These are phyloP conservation scores for Achaetomium macrosporum DNA, from an alignment of 2,329 filamentous ascomycete species.

Conservation along the genomic window DNA sequence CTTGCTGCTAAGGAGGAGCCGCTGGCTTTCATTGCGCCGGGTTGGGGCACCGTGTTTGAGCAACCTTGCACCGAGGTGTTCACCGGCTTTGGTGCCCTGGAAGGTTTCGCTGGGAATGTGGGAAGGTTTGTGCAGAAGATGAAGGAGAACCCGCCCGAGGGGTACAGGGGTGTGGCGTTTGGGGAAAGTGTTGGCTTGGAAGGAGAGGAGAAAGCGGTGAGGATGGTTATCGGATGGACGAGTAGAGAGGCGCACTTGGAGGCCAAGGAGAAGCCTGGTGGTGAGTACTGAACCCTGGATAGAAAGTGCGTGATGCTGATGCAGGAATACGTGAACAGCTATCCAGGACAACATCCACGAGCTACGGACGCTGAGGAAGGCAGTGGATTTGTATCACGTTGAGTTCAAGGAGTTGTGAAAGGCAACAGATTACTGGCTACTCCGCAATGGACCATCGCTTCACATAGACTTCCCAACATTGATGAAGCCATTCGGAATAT, in stretches of 20 bases:
- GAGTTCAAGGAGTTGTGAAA: constrained; percentile 16
- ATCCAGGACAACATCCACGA: constrained; percentile 17
- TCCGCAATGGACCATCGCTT: too few relatives aligned
- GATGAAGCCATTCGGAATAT: too few relatives aligned
- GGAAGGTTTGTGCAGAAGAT: constrained; percentile 15
- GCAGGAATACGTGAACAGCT: background rate
- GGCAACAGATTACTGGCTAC: background rate
- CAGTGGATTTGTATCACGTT: constrained; percentile 21
- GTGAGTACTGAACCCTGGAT: constrained; percentile 8
- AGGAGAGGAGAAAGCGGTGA: constrained; percentile 12
- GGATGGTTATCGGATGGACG: constrained; percentile 24
- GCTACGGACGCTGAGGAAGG: constrained; percentile 11
- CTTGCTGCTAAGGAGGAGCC: background rate
- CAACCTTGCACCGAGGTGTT: constrained; percentile 25
- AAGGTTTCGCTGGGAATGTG: constrained; percentile 18
- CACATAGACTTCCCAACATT: too few relatives aligned
- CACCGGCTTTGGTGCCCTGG: constrained; percentile 22
- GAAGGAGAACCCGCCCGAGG: constrained; percentile 10
- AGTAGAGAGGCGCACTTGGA: constrained; percentile 22
- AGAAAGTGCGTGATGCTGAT: background rate
- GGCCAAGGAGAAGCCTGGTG: constrained; percentile 17
- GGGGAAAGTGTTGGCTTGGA: constrained; percentile 1
- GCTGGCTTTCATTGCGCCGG: background rate
- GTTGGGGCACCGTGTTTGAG: background rate
- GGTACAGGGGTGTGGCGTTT: constrained; percentile 7